Base-by-base conservation (phyloP, 2,329 filamentous ascomycete species). In the Verticillium nubilum region DNA sequence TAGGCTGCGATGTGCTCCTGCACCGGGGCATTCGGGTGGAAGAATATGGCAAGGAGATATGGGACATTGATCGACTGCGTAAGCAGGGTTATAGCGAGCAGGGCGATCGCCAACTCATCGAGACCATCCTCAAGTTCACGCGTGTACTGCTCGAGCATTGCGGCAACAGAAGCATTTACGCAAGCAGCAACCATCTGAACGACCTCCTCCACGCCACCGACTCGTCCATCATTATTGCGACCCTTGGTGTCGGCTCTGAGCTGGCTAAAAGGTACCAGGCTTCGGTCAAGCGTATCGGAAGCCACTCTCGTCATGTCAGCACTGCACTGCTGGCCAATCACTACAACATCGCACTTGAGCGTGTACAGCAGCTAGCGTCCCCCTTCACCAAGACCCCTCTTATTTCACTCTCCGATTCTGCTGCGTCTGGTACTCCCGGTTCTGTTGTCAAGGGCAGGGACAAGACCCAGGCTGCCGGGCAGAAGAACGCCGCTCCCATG, bases 151-250 rank as follows among this genome's bases (percentile, higher is more conserved):
- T 98, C 57, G 92, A 98, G 72, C 95, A 97, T 71, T 99, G 95
- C 74, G 95, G 94, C 61, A 99, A 99, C 71, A 84, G 96, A 66
- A 97, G 93, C 76, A 87, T 99, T 67, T 99, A 98, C 73, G 91
- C 89, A 62, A 99, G 95, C 78, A 98, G 94, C 72, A 83, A 88
- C 65, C 91, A 96, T 67, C 79, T 99, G 62, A 95, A 94, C 71
- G 88, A 93, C 70, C 82, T 99, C 47, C 84, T 99, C 61, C 91
- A 97, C 73, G 94, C 90, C 52, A 94, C 91, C 2, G 93, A 90
- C 26, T 81, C 94, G 60, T 85, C 87, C 28, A 82, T 99, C 55
- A 81, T 99, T 58, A 86, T 90, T 69, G 84, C 84, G 29, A 89
- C 92, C 9, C 83, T 99, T 50, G 87, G 90, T 63, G 85, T 99